A percentile compares a stretch with the other conserved stretches of the same genome.
Conservation (phyloP, 352 stramenopile genomes). For the Globisporangium solare region DNA sequence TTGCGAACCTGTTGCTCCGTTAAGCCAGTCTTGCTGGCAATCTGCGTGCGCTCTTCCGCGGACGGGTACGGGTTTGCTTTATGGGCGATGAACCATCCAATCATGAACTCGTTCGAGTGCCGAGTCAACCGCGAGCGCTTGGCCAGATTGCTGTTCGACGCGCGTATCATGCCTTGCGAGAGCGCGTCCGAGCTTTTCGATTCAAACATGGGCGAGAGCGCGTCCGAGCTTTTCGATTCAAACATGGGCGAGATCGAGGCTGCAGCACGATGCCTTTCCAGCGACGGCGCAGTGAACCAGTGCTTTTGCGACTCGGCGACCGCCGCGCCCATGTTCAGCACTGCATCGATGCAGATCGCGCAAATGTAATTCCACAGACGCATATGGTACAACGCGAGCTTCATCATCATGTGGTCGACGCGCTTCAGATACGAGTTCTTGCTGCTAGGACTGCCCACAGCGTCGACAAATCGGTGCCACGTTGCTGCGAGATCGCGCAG, state of each 20-base stretch:
- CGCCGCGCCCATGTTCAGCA: constrained; percentile 29
- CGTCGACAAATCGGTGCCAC: constrained; percentile 29
- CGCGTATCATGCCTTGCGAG: constrained; percentile 29
- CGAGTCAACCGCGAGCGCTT: constrained; percentile 61
- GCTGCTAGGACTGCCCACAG: constrained; percentile 6
- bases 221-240: constrained; percentile 32
- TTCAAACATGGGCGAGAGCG: constrained; percentile 31
- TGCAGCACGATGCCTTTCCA: constrained; percentile 23
- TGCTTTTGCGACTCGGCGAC: constrained; percentile 19
- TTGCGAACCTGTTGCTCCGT: constrained; percentile 83
- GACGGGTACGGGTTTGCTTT: constrained; percentile 83
- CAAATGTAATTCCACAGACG: constrained; percentile 51
- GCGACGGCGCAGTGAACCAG: constrained; percentile 5
- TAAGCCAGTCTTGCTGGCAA: constrained; percentile 62
- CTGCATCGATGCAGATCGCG: constrained; percentile 30
- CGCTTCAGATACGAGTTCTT: constrained; percentile 14
- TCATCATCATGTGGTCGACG: constrained; percentile 48
- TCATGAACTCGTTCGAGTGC: constrained; percentile 81
- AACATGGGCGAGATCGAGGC: constrained; percentile 27
- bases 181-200: constrained; percentile 31
- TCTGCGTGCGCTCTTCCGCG: constrained; percentile 49
- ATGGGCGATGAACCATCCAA: constrained; percentile 83
- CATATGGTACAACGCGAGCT: constrained; percentile 51
- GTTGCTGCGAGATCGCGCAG: constrained; percentile 20
- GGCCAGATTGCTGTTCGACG: constrained; percentile 3